Evolutionary conservation across 345 rosid genomes (phyloP), one percentile per base, ranked within the genome.

Genomic region (Hypericum perforatum): DNA sequence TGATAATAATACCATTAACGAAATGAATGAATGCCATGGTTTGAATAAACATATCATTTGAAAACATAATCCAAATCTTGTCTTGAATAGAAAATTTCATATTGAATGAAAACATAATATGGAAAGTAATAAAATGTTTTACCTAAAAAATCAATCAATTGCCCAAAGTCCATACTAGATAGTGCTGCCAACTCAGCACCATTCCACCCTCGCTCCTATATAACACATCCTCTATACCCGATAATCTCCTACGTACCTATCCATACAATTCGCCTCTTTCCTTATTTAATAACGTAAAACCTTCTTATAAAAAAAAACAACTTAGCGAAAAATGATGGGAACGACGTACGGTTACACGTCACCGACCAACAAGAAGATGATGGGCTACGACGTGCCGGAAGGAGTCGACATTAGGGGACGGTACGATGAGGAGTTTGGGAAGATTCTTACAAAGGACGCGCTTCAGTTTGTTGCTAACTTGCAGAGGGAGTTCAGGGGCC

Each of bases 361-460:
- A 7, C 57, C 56, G 7, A 39, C 44, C 52, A 7, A 39, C n/a
- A 62, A 37, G 41, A 11, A 22, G 0, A n/a, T 7, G 29, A 41
- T 52, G 38, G 60, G 49, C 5, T 83, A 83, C 36, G 84, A 88
- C 52, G 73, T 67, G 0, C 94, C 95, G 0, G 72, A 81, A 11
- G 94, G 95, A 6, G 94, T 88, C 10, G 95, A 88, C 12, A 63
- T 88, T 42, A 67, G 85, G 5, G 98, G 98, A 6, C 74, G 90
- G 1, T 85, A 76, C 37, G 84, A 82, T 37, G 67, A 72, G 40
- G 78, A 71, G 10, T 92, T 78, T 47, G 85, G 78, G 0, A 80
- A 66, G 71, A 76, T 92, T 53, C 76, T 92, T 37, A 76, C 80
- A 48, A 71, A 48, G 78, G 86, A 85, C 8, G 95, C 96, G 38